Conservation (phyloP, 805 yeast species). For the Brettanomyces naardenensis region DNA sequence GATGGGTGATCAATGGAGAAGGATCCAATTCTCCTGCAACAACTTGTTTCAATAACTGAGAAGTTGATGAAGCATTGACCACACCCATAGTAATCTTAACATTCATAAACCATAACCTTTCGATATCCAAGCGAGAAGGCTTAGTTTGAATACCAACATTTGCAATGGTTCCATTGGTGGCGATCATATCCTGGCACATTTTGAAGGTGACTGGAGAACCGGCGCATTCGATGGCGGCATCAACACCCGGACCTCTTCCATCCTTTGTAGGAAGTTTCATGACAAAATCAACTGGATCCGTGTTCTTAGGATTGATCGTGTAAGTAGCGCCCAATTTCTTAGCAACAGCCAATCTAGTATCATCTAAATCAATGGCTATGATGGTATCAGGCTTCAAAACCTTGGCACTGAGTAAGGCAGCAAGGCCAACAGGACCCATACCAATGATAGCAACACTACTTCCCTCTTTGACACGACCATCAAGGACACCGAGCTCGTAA, state of each 20-base stretch:
- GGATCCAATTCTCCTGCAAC: conserved; percentile 32
- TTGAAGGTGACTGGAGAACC: conserved; percentile 54
- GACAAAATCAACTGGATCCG: conserved; percentile 29
- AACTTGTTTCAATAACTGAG: conserved; percentile 28
- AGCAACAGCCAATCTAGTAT: conserved; percentile 42
- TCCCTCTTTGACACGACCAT: conserved; percentile 33
- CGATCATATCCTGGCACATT: conserved; percentile 43
- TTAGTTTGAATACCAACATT: conserved; percentile 47
- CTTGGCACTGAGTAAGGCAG: conserved; percentile 45
- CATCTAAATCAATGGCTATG: conserved; percentile 43
- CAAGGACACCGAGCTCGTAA: conserved; percentile 47
- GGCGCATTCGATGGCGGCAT: conserved; percentile 52
- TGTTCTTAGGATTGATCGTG: conserved; percentile 38
- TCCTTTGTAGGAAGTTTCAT: conserved; percentile 20
- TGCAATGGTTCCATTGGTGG: conserved; percentile 52
- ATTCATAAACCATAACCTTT: conserved; percentile 34
- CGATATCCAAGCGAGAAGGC: conserved; percentile 29
- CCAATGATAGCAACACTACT: conserved; percentile 51
- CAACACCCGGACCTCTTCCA: conserved; percentile 38
- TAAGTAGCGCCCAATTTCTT: conserved; percentile 47
- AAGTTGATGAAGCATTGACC: conserved; percentile 35
- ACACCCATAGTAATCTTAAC: conserved; percentile 34
- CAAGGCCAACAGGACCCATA: conserved; percentile 52
- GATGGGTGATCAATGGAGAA: conserved; percentile 46
- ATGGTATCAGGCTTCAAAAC: conserved; percentile 40